Percentiles rank a stretch among this genome's conserved stretches.
phyloP scores from a whole-genome alignment of 805 yeast species.

The Blastobotrys mokoenaii region DNA sequence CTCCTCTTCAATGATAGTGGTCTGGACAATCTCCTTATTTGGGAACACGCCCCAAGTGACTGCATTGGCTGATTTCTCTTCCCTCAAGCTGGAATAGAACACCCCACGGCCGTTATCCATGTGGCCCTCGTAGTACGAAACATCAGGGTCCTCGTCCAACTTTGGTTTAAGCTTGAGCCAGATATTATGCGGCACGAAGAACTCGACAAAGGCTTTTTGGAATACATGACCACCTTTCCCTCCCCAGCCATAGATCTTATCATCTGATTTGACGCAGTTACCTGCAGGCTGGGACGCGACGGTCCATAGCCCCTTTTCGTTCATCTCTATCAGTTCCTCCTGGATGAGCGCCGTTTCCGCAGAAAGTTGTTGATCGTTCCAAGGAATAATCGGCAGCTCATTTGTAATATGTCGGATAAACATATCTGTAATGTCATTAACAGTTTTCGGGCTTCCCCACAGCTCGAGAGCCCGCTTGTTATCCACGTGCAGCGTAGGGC shows the following conservation, averaged over 20 bases:
- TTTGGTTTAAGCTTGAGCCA: constrained; percentile 59
- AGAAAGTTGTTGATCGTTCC: constrained; percentile 80
- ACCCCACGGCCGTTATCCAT: constrained; percentile 31
- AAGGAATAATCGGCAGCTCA: constrained; percentile 73
- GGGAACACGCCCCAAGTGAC: constrained; percentile 99
- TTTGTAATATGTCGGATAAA: constrained; percentile 69
- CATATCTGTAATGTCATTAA: constrained; percentile 52
- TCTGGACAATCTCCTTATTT: constrained; percentile 78
- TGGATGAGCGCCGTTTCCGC: constrained; percentile 91
- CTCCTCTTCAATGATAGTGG: constrained; percentile 86
- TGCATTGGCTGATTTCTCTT: constrained; percentile 52
- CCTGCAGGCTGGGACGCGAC: constrained; percentile 95
- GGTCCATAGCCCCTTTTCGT: constrained; percentile 69
- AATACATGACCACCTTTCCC: constrained; percentile 81
- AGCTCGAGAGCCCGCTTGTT: constrained; percentile 55
- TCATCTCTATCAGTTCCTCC: constrained; percentile 76
- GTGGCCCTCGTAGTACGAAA: constrained; percentile 73
- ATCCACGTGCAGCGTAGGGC: constrained; percentile 77
- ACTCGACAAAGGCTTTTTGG: constrained; percentile 90
- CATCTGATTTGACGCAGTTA: constrained; percentile 68
- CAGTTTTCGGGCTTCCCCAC: constrained; percentile 72
- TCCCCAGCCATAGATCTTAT: constrained; percentile 95
- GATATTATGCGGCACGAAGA: constrained; percentile 63
- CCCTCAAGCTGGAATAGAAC: constrained; percentile 57
- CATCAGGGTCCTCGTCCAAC: constrained; percentile 38